Base-by-base conservation (phyloP, 352 stramenopile genomes). In the Phytophthora podocarpi region DNA sequence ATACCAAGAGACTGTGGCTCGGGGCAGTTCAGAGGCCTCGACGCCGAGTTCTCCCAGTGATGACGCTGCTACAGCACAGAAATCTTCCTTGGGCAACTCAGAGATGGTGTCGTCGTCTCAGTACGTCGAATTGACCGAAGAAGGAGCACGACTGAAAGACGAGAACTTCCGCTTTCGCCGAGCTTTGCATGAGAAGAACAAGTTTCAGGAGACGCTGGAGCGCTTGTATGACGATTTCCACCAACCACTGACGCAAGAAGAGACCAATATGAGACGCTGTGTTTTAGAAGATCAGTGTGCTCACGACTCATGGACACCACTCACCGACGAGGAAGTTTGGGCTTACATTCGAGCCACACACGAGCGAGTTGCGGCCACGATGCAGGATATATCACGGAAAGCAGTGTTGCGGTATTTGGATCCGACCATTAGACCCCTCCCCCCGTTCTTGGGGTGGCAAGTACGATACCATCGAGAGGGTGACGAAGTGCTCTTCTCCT, bases 361-460 rank as follows among this genome's bases (percentile, higher is more conserved):
- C 23, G 45, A 65, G 7, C 59, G 62, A 9, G 65, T 74, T 35
- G 62, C 67, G 37, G 47, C 65, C 23, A 64, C 70, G 4, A 59
- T 79, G 23, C 66, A 70, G 16, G 40, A 56, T 12, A 48, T 77
- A 21, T 59, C 55, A 39, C 59, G 32, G 24, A 43, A 35, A 26
- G 52, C 62, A 45, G 37, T 31, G 9, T 16, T 20, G 9, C 54
- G 26, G 26, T 27, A 8, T 4, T 6, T 58, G 50, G 37, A 64
- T 23, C 45, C 52, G 0, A 46, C 28, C 12, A 50, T 67, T 5
- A 56, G 61, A 45, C 60, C 72, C 7, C n/a, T n/a, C n/a, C n/a
- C n/a, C n/a, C 68, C 77, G 30, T 61, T 87, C 54, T 84, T 84
- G 48, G 74, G 74, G 7, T 87, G 77, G 72, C 54, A 75, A 6